phyloP scores from a whole-genome alignment of 2,329 filamentous ascomycete species.

The Sclerotinia minor region DNA sequence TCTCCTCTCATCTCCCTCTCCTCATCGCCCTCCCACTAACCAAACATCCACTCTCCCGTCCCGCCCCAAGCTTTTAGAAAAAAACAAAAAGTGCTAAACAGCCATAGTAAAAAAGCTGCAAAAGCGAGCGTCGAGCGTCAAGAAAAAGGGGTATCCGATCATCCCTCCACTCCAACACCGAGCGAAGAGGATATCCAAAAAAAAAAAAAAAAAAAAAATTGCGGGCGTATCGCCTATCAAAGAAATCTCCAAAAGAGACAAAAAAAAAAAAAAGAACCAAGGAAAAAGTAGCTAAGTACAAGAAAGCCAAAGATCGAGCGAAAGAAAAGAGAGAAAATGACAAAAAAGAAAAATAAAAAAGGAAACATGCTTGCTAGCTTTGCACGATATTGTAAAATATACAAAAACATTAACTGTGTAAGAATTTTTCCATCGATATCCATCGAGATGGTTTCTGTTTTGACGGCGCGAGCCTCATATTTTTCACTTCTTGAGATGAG shows the following conservation, averaged over 20 bases:
- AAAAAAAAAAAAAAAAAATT: too few relatives aligned
- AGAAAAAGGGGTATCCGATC: constrained; percentile 15
- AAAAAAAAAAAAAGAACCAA: neutral
- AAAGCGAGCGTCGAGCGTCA: neutral
- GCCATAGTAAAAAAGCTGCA: neutral
- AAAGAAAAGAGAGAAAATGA: neutral
- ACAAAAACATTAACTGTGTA: constrained; percentile 13
- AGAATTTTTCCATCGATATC: neutral
- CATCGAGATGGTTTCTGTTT: constrained; percentile 5
- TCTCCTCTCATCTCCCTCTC: too few relatives aligned
- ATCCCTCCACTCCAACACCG: constrained; percentile 7
- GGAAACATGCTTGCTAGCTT: neutral
- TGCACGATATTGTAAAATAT: constrained; percentile 6
- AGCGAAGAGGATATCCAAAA: constrained; percentile 13
- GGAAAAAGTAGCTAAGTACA: constrained; percentile 8
- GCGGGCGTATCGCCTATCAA: neutral
- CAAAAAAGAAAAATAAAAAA: neutral
- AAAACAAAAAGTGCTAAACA: constrained; percentile 2
- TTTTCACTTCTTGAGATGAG: neutral
- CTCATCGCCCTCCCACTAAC: neutral
- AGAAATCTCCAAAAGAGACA: neutral
- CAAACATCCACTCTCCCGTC: neutral
- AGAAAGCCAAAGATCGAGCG: neutral
- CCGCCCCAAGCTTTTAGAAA: neutral
- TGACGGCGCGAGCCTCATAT: constrained; percentile 7